phyloP scores from a whole-genome alignment of 148 eudicot species.

The Polygonum maritimum region DNA sequence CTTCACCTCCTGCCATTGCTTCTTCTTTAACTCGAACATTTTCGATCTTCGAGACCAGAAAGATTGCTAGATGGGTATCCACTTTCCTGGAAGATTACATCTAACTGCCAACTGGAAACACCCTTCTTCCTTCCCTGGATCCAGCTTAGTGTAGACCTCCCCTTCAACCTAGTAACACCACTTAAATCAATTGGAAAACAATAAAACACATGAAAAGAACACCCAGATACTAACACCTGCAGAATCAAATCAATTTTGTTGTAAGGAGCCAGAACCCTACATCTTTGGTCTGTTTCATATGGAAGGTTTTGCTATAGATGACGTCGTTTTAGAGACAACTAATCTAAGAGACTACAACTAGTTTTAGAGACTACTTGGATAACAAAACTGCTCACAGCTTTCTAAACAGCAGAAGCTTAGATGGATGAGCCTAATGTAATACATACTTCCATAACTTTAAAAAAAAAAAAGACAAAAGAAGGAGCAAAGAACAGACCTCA shows the following conservation, averaged over 20 bases:
- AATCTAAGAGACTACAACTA: no score
- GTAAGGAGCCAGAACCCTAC: background rate
- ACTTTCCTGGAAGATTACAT: conserved; percentile 28
- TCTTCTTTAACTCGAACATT: conserved; percentile 16
- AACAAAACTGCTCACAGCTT: no score
- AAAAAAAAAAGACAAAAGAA: no score
- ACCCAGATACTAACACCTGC: background rate
- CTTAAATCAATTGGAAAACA: background rate
- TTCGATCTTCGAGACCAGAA: conserved; percentile 56
- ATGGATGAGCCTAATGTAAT: no score
- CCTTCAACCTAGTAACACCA: conserved; percentile 6
- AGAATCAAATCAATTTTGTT: background rate
- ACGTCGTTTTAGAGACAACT: background rate
- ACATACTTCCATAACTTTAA: no score
- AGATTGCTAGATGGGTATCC: conserved; percentile 70
- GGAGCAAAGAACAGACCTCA: no score
- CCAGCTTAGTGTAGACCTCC: background rate
- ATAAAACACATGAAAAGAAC: background rate
- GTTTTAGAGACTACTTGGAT: no score
- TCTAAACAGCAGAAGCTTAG: no score
- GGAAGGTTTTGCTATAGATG: background rate
- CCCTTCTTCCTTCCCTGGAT: background rate
- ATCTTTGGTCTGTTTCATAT: background rate
- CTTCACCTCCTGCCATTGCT: conserved; percentile 9
- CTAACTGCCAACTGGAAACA: background rate